A percentile compares a stretch with the other conserved stretches of the same genome.
Conservation (phyloP, 2,329 filamentous ascomycete species). For the Aspergillus carbonarius region DNA sequence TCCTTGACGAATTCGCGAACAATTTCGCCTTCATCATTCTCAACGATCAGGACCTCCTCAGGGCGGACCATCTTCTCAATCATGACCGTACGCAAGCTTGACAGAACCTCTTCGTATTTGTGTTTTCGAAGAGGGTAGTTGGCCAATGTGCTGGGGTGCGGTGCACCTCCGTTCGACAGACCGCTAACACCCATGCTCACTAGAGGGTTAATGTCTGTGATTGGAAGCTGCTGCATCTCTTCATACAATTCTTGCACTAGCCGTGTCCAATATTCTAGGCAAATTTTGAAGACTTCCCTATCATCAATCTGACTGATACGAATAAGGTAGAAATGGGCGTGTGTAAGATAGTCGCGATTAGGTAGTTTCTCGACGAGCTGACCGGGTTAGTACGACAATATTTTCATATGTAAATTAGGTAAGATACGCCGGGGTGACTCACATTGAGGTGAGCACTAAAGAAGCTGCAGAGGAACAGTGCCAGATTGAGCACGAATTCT, state of each 20-base stretch:
- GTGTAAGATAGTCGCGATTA: constrained; percentile 89
- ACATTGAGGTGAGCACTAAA: constrained; percentile 90
- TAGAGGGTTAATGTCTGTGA: constrained; percentile 88
- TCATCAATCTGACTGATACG: constrained; percentile 98
- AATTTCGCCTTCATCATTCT: constrained; percentile 98
- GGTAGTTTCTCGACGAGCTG: constrained; percentile 93
- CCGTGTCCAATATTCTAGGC: constrained; percentile 98
- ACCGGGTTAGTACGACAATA: constrained; percentile 8
- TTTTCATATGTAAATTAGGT: neutral
- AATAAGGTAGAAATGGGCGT: constrained; percentile 97
- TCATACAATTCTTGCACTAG: constrained; percentile 97
- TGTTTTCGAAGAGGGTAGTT: constrained; percentile 96
- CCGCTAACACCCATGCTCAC: constrained; percentile 72
- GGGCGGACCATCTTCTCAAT: constrained; percentile 99
- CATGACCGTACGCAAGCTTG: constrained; percentile 95
- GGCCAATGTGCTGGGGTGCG: constrained; percentile 77
- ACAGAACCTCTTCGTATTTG: constrained; percentile 92
- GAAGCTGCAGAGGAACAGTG: constrained; percentile 94
- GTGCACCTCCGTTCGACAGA: constrained; percentile 75
- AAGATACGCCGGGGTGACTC: constrained; percentile 26
- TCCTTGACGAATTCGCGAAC: constrained; percentile 99
- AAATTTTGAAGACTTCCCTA: constrained; percentile 99
- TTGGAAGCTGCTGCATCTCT: constrained; percentile 95
- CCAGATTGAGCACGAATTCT: constrained; percentile 95
- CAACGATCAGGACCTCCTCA: constrained; percentile 97